Base-by-base conservation (phyloP, 2,329 filamentous ascomycete genomes). In the Talaromyces sp. region DNA sequence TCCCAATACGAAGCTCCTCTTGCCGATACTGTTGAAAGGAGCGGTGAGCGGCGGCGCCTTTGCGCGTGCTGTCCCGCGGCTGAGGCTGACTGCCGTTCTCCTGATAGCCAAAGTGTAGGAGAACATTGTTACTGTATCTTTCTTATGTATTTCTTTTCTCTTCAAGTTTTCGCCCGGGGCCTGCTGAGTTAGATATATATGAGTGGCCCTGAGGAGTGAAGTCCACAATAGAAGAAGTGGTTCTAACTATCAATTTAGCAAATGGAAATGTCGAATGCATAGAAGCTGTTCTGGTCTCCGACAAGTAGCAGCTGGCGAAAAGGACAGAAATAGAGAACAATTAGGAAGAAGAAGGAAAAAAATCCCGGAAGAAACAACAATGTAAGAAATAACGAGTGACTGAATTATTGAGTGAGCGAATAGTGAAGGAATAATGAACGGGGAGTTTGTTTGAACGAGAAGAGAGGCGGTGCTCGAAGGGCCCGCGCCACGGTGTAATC, bases 11-110 rank as follows among this genome's bases (percentile, higher is more conserved):
- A 50, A 32, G 38, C 54, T 50, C n/a, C 56, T 59, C 21, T 32
- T 55, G 24, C 46, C 49, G 24, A 54, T 27, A 53, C 46, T 59
- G 32, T 38, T 59, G 35, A 59, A 56, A 41, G 51, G 29, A 32
- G 35, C 41, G 57, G 38, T 27, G 13, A 46, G 43, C 55, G 31
- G 58, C 55, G 26, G 38, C 24, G n/a, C 31, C 41, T 50, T 52
- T 17, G 56, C 50, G 21, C 41, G 54, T 32, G 27, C 41, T 49
- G 41, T 56, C 14, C 56, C 55, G 50, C 54, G 54, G 19, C 56
- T 32, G 13, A 53, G 50, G 29, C 17, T 21, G 24, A 51, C 38
- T 24, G 55, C 50, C 51, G 51, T n/a, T 41, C 58, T 58, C 19
- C 56, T 29, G 19, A 46, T 4, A 11, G 54, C 31, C 29, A 61